phyloP scores from a whole-genome alignment of 2,329 filamentous ascomycete genomes.

The Scedosporium minutisporum region DNA sequence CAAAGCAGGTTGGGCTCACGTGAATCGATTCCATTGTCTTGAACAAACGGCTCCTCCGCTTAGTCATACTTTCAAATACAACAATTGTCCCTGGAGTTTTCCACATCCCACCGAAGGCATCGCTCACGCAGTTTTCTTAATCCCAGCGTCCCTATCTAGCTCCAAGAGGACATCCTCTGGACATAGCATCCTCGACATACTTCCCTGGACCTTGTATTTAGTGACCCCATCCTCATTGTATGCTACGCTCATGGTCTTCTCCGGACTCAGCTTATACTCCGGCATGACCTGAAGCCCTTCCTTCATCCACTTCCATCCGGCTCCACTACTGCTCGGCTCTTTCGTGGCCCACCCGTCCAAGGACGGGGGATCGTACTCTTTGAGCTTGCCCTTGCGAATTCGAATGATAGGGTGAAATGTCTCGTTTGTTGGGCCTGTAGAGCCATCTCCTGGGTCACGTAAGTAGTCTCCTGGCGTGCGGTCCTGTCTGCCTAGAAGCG shows the following conservation, averaged over 20 bases:
- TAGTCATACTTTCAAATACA: no score
- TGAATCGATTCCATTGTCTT: no score
- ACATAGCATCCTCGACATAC: neutral
- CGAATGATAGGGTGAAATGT: constrained; percentile 8
- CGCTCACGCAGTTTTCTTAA: neutral
- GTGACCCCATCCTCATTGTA: neutral
- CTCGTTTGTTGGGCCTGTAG: constrained; percentile 4
- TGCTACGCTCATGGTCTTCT: neutral
- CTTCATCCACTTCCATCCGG: constrained; percentile 6
- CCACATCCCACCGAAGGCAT: no score
- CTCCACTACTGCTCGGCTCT: neutral
- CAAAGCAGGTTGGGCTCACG: no score
- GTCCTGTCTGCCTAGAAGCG: neutral
- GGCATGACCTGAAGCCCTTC: neutral
- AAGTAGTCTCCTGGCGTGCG: constrained; percentile 9
- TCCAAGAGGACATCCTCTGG: neutral
- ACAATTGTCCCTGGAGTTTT: no score
- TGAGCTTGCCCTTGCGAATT: neutral
- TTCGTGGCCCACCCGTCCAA: neutral
- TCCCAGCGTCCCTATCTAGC: neutral
- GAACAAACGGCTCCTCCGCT: no score
- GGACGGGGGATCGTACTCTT: neutral
- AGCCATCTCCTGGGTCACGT: neutral
- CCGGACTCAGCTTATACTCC: constrained; percentile 7
- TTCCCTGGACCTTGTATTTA: neutral